Conservation (phyloP, 768 basidiomycete genomes). For the Lactifluus volemus region DNA sequence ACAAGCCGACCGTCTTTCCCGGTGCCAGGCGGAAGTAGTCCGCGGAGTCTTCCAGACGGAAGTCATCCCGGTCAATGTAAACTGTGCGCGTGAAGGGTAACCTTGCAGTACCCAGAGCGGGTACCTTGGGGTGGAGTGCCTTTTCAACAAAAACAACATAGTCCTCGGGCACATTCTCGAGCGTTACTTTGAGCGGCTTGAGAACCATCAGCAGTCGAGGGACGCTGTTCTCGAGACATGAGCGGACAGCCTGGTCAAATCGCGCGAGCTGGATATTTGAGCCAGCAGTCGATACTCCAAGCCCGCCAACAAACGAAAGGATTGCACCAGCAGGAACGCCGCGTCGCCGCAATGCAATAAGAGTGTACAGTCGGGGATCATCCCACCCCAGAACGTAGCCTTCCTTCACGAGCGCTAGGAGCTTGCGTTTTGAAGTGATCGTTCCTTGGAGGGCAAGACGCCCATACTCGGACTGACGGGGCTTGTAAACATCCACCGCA, state of each 20-base stretch:
- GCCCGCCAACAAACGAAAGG: conserved; percentile 80
- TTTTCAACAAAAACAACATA: conserved; percentile 80
- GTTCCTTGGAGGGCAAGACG: conserved; percentile 89
- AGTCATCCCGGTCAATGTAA: conserved; percentile 91
- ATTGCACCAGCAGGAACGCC: conserved; percentile 97
- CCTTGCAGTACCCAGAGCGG: conserved; percentile 70
- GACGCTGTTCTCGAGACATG: conserved; percentile 81
- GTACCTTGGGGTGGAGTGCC: conserved; percentile 88
- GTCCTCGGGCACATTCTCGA: conserved; percentile 86
- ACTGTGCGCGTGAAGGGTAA: conserved; percentile 84
- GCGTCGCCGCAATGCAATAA: conserved; percentile 89
- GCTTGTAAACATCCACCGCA: conserved; percentile 94
- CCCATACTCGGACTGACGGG: conserved; percentile 94
- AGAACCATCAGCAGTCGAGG: conserved; percentile 90
- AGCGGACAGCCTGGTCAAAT: conserved; percentile 84
- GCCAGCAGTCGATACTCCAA: conserved; percentile 86
- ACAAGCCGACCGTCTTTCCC: conserved; percentile 93
- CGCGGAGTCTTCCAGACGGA: conserved; percentile 81
- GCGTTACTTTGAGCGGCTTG: conserved; percentile 80
- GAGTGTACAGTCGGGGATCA: conserved; percentile 93
- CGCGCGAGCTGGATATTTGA: conserved; percentile 81
- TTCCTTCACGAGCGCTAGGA: conserved; percentile 78
- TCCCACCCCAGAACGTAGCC: conserved; percentile 90
- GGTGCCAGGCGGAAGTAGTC: conserved; percentile 98
- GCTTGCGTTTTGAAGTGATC: conserved; percentile 95